These are phyloP conservation scores for Candida endomychidarum DNA, from an alignment of 805 yeast species.

Conservation along the genomic window DNA sequence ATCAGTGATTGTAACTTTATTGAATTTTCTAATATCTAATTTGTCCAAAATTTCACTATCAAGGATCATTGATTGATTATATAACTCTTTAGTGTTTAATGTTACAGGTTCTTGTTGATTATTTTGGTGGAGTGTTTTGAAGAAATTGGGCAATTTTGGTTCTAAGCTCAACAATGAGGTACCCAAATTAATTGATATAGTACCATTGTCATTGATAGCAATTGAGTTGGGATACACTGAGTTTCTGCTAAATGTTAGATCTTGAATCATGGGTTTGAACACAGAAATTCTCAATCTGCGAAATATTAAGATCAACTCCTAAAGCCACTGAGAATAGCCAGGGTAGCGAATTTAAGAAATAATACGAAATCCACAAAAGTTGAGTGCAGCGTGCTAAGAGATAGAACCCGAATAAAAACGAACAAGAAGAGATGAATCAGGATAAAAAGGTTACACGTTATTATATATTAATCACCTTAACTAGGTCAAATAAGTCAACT, in stretches of 20 bases:
- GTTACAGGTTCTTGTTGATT: conserved; percentile 4
- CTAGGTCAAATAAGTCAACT: too few relatives aligned
- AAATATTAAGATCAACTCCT: too few relatives aligned
- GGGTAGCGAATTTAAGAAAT: too few relatives aligned
- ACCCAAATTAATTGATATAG: conserved; percentile 36
- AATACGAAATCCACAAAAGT: too few relatives aligned
- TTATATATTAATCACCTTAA: too few relatives aligned
- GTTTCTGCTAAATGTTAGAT: conserved; percentile 12
- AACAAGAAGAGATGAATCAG: too few relatives aligned
- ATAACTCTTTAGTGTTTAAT: conserved; percentile 22
- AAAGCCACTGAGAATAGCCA: too few relatives aligned
- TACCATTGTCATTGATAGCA: conserved; percentile 36
- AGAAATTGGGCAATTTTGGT: conserved; percentile 37
- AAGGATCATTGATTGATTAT: conserved; percentile 24
- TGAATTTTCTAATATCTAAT: conserved; percentile 31
- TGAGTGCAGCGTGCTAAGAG: too few relatives aligned
- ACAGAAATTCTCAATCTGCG: background rate
- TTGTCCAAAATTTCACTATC: conserved; percentile 27
- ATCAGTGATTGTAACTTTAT: conserved; percentile 24
- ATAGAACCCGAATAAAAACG: too few relatives aligned
- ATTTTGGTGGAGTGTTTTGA: conserved; percentile 22
- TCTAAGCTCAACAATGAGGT: conserved; percentile 35
- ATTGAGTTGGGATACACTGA: conserved; percentile 22
- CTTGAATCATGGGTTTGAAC: conserved; percentile 12
- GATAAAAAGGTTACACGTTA: too few relatives aligned